Evolutionary conservation across 1,284 basidiomycete species (phyloP).

Genomic region (Golubevia pallescens): DNA sequence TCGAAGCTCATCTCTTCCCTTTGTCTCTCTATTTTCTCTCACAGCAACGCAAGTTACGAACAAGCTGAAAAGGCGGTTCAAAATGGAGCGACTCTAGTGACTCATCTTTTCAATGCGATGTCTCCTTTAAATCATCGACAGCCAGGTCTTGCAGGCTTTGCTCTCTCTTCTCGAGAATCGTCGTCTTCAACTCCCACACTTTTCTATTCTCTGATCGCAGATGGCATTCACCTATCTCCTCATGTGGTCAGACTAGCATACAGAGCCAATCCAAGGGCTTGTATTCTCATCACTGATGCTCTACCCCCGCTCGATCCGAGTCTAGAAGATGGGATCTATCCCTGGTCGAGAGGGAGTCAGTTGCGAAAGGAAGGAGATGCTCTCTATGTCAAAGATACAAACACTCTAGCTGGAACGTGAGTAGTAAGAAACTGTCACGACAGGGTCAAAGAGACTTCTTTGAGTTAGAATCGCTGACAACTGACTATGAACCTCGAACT

Average conservation of each 20-base stretch:
- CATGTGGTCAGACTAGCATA: slow-evolving; percentile 87
- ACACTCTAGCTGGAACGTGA: slow-evolving; percentile 81
- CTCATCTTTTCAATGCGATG: slow-evolving; percentile 92
- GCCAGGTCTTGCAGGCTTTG: slow-evolving; percentile 9
- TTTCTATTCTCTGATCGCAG: slow-evolving; percentile 82
- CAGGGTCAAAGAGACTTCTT: too few species aligned
- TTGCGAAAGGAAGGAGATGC: slow-evolving; percentile 81
- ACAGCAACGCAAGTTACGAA: slow-evolving; percentile 73
- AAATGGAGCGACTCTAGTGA: slow-evolving; percentile 79
- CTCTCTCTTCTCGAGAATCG: slow-evolving; percentile 69
- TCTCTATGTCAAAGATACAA: slow-evolving; percentile 81
- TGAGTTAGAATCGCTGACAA: too few species aligned
- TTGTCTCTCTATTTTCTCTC: background rate
- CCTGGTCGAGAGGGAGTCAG: slow-evolving; percentile 80
- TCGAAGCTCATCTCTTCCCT: background rate
- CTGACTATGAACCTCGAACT: slow-evolving; percentile 39
- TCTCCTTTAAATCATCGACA: slow-evolving; percentile 76
- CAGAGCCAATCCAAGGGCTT: slow-evolving; percentile 79
- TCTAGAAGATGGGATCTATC: slow-evolving; percentile 80
- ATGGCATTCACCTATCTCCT: slow-evolving; percentile 87
- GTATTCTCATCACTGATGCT: slow-evolving; percentile 85
- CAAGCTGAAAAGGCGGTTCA: slow-evolving; percentile 74
- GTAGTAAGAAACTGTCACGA: background rate
- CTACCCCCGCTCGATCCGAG: slow-evolving; percentile 86
- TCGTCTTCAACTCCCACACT: slow-evolving; percentile 61